phyloP scores from a whole-genome alignment of 345 rosid genomes.

The Citrus mangshanensis region DNA sequence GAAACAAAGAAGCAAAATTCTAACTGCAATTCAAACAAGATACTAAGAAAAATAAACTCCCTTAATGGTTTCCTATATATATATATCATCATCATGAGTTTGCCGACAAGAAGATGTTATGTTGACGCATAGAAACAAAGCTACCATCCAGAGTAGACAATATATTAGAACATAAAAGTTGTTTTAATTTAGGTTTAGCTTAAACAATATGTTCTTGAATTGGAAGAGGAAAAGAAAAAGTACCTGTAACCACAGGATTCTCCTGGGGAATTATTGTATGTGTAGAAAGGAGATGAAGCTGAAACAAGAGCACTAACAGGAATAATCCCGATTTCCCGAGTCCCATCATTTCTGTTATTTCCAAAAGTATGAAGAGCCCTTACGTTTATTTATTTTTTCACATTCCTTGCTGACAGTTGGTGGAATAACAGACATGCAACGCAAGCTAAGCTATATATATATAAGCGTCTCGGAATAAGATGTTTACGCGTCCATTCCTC shows the following conservation, averaged over 20 bases:
- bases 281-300: slow-evolving; percentile 10
- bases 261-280: neutral
- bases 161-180: neutral
- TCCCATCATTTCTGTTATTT: slow-evolving; percentile 19
- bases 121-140: too few species aligned
- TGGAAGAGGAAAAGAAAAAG: neutral
- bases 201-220: neutral
- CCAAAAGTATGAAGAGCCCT: neutral
- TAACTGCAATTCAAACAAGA: neutral
- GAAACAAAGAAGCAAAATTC: neutral
- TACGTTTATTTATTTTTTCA: neutral
- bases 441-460: too few species aligned
- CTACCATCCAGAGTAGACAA: too few species aligned
- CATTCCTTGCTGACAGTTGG: neutral
- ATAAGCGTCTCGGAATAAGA: neutral
- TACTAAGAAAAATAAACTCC: neutral
- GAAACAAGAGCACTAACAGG: slow-evolving; percentile 5
- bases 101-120: too few species aligned
- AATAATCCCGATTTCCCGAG: neutral
- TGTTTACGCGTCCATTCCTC: neutral
- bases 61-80: too few species aligned
- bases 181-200: too few species aligned
- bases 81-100: too few species aligned
- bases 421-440: neutral
- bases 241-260: neutral